phyloP scores from a whole-genome alignment of 331 rosid genomes.

The Pyrus hybrid region DNA sequence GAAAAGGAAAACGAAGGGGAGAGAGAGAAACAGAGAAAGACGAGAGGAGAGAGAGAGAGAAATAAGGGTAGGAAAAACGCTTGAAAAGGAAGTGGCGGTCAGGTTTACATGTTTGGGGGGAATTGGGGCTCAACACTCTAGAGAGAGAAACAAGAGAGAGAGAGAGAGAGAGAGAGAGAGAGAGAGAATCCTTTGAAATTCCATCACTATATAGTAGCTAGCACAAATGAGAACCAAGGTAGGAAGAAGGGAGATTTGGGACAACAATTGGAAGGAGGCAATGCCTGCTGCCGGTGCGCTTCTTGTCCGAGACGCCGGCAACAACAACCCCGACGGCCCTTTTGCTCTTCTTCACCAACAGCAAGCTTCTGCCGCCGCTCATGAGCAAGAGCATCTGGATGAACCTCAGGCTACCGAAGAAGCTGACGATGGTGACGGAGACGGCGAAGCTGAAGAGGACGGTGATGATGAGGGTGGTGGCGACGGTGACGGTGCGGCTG shows the following conservation, averaged over 20 bases:
- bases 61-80: slow-evolving; percentile 1
- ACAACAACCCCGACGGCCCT: not conserved
- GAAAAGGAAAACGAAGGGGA: no score
- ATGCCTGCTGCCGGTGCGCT: not conserved
- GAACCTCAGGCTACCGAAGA: slow-evolving; percentile 19
- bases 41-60: not conserved
- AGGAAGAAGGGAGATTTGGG: slow-evolving; percentile 34
- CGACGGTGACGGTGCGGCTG: slow-evolving; percentile 19
- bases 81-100: not conserved
- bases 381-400: not conserved
- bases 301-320: not conserved
- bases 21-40: not conserved
- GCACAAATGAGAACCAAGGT: slow-evolving; percentile 35
- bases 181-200: not conserved
- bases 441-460: not conserved
- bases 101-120: not conserved
- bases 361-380: not conserved
- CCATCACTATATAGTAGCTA: not conserved
- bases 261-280: slow-evolving; percentile 25
- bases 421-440: slow-evolving; percentile 1
- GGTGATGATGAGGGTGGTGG: not conserved
- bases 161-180: no score
- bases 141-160: not conserved
- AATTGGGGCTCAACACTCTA: not conserved
- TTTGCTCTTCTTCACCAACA: not conserved